A percentile compares a stretch with the other conserved stretches of the same genome.
Evolutionary conservation across 768 basidiomycete genomes (phyloP).

Genomic region (Kwoniella dendrophila): DNA sequence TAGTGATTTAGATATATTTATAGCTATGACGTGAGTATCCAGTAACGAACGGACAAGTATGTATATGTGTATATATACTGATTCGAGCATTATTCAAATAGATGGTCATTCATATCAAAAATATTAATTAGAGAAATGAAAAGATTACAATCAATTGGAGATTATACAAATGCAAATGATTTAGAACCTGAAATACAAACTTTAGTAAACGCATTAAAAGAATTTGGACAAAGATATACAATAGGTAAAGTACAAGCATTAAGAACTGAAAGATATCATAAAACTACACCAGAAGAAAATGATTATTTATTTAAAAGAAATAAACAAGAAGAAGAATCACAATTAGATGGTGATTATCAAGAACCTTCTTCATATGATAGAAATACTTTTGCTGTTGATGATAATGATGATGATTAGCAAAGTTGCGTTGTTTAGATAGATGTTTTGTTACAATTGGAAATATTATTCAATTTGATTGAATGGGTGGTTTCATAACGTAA

Average conservation of each 20-base stretch:
- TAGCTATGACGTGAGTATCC: constrained; percentile 44
- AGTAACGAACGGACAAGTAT: not conserved
- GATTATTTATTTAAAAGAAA: constrained; percentile 28
- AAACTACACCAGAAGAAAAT: constrained; percentile 25
- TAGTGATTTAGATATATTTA: constrained; percentile 44
- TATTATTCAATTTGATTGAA: too few species aligned
- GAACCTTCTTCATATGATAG: too few species aligned
- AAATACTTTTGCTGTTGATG: too few species aligned
- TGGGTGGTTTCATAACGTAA: too few species aligned
- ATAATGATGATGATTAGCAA: too few species aligned
- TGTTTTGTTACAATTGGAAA: too few species aligned
- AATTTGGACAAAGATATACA: constrained; percentile 34
- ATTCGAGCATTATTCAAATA: not conserved
- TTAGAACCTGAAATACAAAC: constrained; percentile 39
- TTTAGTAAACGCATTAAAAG: constrained; percentile 29
- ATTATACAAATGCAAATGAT: constrained; percentile 28
- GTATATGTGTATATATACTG: not conserved
- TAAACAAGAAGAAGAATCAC: not conserved
- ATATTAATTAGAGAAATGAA: constrained; percentile 49
- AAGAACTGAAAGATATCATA: constrained; percentile 33
- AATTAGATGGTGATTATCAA: too few species aligned
- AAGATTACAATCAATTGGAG: constrained; percentile 35
- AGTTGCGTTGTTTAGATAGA: too few species aligned
- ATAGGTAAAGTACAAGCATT: constrained; percentile 38
- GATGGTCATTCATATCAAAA: constrained; percentile 45